phyloP scores from a whole-genome alignment of 805 yeast species.

The Clavispora vitiphila region DNA sequence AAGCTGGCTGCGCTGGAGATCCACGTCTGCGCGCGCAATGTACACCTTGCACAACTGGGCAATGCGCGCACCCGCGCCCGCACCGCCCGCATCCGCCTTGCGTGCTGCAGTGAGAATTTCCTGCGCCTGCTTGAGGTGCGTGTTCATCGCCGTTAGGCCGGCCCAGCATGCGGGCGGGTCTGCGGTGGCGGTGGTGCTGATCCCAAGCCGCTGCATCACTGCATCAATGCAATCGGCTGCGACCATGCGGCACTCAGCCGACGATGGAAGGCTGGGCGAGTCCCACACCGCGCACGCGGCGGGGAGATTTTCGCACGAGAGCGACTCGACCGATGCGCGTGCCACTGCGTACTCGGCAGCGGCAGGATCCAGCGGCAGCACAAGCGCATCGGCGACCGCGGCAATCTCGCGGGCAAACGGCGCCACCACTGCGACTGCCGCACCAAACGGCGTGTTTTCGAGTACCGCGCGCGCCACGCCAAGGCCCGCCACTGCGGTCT shows the following conservation, averaged over 20 bases:
- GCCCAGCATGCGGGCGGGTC: slow-evolving; percentile 31
- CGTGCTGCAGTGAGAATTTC: slow-evolving; percentile 20
- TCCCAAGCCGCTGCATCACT: slow-evolving; percentile 33
- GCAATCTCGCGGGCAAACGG: neutral
- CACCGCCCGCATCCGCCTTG: slow-evolving; percentile 13
- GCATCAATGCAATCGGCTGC: slow-evolving; percentile 43
- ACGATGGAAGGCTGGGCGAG: slow-evolving; percentile 17
- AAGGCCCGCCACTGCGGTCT: neutral
- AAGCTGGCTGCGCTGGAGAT: slow-evolving; percentile 41
- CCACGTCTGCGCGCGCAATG: slow-evolving; percentile 51
- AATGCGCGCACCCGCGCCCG: slow-evolving; percentile 27
- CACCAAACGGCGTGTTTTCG: neutral
- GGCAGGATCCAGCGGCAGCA: neutral
- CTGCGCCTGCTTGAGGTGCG: slow-evolving; percentile 35
- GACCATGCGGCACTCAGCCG: slow-evolving; percentile 34
- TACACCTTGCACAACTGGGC: slow-evolving; percentile 37
- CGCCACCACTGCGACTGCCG: neutral
- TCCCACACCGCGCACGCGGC: slow-evolving; percentile 32
- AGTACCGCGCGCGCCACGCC: neutral
- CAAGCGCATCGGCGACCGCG: neutral
- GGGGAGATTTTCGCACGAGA: slow-evolving; percentile 12
- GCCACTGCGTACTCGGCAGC: slow-evolving; percentile 27
- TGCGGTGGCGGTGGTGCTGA: slow-evolving; percentile 7
- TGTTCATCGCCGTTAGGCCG: slow-evolving; percentile 33
- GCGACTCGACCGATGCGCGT: slow-evolving; percentile 15